phyloP scores from a whole-genome alignment of 805 yeast genomes.

The Spathaspora gorwiae region DNA sequence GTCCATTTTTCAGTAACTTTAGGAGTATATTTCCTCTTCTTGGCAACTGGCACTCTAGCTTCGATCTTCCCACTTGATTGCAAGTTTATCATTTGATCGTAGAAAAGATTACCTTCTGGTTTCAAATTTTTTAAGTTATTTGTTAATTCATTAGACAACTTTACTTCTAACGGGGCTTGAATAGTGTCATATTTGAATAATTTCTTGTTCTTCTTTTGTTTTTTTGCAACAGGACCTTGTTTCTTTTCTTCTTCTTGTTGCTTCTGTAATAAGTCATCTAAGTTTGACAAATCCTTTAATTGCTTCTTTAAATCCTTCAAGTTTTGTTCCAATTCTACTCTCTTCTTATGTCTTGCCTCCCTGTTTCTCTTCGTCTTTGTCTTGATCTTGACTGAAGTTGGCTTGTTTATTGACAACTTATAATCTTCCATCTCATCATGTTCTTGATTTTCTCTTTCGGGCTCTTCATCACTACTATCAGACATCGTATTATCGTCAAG shows the following conservation, averaged over 20 bases:
- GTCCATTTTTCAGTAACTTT: slow-evolving; percentile 91
- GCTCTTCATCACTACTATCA: slow-evolving; percentile 35
- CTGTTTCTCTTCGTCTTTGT: slow-evolving; percentile 74
- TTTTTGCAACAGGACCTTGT: slow-evolving; percentile 10
- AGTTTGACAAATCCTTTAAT: slow-evolving; percentile 52
- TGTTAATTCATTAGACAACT: slow-evolving; percentile 81
- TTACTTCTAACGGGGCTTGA: slow-evolving; percentile 59
- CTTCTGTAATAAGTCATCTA: slow-evolving; percentile 16
- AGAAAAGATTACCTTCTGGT: slow-evolving; percentile 85
- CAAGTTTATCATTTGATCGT: slow-evolving; percentile 74
- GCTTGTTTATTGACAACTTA: slow-evolving; percentile 66
- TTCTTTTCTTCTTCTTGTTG: slow-evolving; percentile 25
- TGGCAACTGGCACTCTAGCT: slow-evolving; percentile 67
- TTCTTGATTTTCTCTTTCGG: slow-evolving; percentile 34
- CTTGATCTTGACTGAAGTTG: slow-evolving; percentile 65
- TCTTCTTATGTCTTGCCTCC: slow-evolving; percentile 58
- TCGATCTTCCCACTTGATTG: slow-evolving; percentile 88
- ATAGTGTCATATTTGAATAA: slow-evolving; percentile 41
- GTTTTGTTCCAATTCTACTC: slow-evolving; percentile 50
- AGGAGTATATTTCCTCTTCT: slow-evolving; percentile 62
- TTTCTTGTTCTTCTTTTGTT: slow-evolving; percentile 23
- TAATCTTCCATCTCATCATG: slow-evolving; percentile 27
- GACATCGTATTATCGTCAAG: slow-evolving; percentile 55
- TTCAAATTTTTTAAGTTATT: slow-evolving; percentile 78
- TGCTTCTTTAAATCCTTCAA: slow-evolving; percentile 56